Conservation (phyloP, 1,139 yeast genomes). For the Pichia sp. region DNA sequence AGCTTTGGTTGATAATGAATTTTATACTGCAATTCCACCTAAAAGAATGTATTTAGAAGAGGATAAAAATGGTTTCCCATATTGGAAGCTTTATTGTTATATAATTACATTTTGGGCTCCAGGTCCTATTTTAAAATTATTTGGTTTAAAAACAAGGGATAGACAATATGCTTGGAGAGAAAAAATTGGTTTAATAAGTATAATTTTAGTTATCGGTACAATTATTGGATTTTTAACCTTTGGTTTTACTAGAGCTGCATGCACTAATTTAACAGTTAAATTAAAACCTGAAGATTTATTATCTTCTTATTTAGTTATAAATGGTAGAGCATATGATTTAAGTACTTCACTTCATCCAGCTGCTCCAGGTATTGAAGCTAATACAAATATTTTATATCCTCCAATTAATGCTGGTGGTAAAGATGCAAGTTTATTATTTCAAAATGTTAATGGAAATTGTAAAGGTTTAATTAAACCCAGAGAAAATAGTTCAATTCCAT, state of each 20-base stretch:
- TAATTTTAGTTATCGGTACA: slow-evolving; percentile 69
- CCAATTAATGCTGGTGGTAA: slow-evolving; percentile 84
- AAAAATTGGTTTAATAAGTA: slow-evolving; percentile 75
- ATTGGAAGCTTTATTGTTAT: slow-evolving; percentile 81
- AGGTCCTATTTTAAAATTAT: slow-evolving; percentile 58
- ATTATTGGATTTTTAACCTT: slow-evolving; percentile 82
- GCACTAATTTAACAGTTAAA: slow-evolving; percentile 47
- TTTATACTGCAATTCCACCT: slow-evolving; percentile 19
- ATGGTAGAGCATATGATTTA: slow-evolving; percentile 76
- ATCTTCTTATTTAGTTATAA: slow-evolving; percentile 61
- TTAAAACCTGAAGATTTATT: slow-evolving; percentile 54
- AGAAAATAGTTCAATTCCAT: slow-evolving; percentile 65
- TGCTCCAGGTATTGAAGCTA: slow-evolving; percentile 68
- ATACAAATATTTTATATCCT: slow-evolving; percentile 70
- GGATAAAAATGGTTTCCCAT: slow-evolving; percentile 36
- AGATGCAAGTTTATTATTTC: slow-evolving; percentile 87
- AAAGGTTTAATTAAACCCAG: slow-evolving; percentile 73
- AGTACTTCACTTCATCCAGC: slow-evolving; percentile 69
- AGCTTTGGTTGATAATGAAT: slow-evolving; percentile 3
- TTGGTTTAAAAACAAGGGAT: slow-evolving; percentile 73
- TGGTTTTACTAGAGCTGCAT: slow-evolving; percentile 86
- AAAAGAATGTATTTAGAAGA: slow-evolving; percentile 21
- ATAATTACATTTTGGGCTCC: slow-evolving; percentile 90
- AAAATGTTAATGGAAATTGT: slow-evolving; percentile 93
- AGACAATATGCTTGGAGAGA: slow-evolving; percentile 97